Percentiles rank a stretch among this genome's conserved stretches.
Conservation (phyloP, 805 yeast genomes). For the Ogataea thermomethanolica region DNA sequence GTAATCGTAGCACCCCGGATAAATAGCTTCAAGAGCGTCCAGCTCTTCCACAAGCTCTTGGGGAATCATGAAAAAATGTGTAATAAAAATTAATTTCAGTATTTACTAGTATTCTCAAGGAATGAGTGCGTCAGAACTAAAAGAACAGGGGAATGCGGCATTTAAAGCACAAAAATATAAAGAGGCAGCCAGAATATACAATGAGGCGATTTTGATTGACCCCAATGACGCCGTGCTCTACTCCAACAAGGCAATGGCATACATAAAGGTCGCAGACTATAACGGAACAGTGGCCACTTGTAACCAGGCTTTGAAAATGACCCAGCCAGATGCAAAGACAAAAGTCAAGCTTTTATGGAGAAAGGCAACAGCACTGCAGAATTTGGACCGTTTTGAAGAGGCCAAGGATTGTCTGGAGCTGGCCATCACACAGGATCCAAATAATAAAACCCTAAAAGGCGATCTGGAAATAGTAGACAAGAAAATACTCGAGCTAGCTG, state of each 20-base stretch:
- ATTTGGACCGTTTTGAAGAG: conserved; percentile 29
- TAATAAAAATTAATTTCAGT: not conserved
- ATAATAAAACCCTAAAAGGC: conserved; percentile 7
- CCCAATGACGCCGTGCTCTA: conserved; percentile 51
- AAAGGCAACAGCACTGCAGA: conserved; percentile 39
- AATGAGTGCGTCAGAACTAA: conserved; percentile 32
- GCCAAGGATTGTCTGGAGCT: conserved; percentile 30
- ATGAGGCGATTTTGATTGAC: conserved; percentile 50
- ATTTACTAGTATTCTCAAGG: not conserved
- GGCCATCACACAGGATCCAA: conserved; percentile 20
- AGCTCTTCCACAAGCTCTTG: conserved; percentile 68
- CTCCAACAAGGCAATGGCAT: conserved; percentile 70
- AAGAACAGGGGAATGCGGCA: conserved; percentile 49
- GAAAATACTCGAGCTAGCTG: not conserved
- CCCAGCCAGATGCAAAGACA: conserved; percentile 28
- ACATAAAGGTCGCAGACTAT: conserved; percentile 49
- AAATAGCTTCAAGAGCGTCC: conserved; percentile 82
- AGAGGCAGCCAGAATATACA: conserved; percentile 52
- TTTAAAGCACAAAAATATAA: conserved; percentile 43
- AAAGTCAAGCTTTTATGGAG: conserved; percentile 51
- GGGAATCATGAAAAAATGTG: conserved; percentile 21
- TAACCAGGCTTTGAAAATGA: conserved; percentile 41
- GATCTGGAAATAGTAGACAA: conserved; percentile 3
- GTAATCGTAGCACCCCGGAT: conserved; percentile 55
- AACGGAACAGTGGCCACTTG: conserved; percentile 48